These are phyloP conservation scores for Backusella parvicylindrica DNA, from an alignment of 192 early-diverging fungal species.

Conservation along the genomic window DNA sequence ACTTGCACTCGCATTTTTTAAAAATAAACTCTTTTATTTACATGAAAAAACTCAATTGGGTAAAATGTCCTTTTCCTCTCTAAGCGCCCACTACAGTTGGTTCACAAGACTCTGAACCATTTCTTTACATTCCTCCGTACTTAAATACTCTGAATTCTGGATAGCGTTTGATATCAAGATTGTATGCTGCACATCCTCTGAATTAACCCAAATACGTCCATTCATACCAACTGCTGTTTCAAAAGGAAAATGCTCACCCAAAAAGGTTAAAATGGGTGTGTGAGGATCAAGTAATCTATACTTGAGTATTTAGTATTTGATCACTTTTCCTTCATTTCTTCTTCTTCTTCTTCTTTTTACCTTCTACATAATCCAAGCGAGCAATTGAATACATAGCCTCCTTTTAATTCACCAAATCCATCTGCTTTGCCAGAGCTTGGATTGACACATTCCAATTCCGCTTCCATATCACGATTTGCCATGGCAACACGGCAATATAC, in stretches of 20 bases:
- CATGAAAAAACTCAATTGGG: not conserved
- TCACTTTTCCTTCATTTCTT: not conserved
- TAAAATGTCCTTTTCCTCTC: too few relatives aligned
- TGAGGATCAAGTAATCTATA: constrained; percentile 66
- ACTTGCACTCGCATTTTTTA: not conserved
- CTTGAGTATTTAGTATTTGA: not conserved
- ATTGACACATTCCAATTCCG: constrained; percentile 91
- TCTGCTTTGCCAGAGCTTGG: constrained; percentile 76
- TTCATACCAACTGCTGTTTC: constrained; percentile 93
- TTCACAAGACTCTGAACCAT: constrained; percentile 32
- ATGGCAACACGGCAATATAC: constrained; percentile 83
- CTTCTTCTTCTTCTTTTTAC: constrained; percentile 33
- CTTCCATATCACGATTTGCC: constrained; percentile 96
- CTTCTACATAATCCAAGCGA: constrained; percentile 76
- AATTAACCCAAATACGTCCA: constrained; percentile 90
- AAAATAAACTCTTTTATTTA: not conserved
- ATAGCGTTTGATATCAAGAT: constrained; percentile 70
- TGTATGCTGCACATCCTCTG: constrained; percentile 56
- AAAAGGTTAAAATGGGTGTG: constrained; percentile 63
- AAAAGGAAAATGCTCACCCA: constrained; percentile 75
- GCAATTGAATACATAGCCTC: constrained; percentile 74
- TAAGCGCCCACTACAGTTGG: too few relatives aligned
- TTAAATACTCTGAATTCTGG: constrained; percentile 67
- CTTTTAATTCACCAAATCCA: constrained; percentile 87
- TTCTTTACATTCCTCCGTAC: constrained; percentile 48